Conservation (phyloP, 2,329 filamentous ascomycete genomes). For the Didymella glomerata region DNA sequence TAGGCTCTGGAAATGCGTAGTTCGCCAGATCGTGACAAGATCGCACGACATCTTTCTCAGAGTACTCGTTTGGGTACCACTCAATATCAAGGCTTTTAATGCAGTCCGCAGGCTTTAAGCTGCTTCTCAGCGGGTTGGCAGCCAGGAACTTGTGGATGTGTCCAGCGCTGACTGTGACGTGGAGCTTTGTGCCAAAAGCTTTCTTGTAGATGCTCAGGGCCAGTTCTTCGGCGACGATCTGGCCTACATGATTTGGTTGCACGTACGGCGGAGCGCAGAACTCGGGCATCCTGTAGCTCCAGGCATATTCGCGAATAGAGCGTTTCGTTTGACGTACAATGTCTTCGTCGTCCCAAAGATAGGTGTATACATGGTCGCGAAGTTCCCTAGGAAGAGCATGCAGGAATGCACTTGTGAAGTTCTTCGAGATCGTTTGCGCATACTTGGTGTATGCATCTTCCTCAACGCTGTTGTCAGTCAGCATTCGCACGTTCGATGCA, state of each 20-base stretch:
- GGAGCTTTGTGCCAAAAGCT: constrained; percentile 14
- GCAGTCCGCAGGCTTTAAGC: constrained; percentile 10
- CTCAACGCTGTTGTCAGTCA: background rate
- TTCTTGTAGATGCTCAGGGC: constrained; percentile 15
- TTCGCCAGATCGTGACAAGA: constrained; percentile 7
- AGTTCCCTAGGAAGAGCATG: constrained; percentile 16
- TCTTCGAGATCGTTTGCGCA: constrained; percentile 8
- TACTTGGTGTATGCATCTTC: constrained; percentile 13
- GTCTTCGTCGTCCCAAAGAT: constrained; percentile 18
- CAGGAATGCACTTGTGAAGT: constrained; percentile 10
- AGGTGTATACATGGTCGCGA: constrained; percentile 19
- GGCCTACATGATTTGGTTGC: constrained; percentile 14
- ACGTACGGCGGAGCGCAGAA: constrained; percentile 18
- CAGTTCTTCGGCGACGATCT: constrained; percentile 15
- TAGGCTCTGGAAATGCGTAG: background rate
- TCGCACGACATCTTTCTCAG: constrained; percentile 5
- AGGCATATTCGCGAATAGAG: constrained; percentile 15
- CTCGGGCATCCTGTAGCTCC: constrained; percentile 20
- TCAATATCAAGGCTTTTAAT: constrained; percentile 11
- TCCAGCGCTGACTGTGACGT: constrained; percentile 17
- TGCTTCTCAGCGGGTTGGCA: constrained; percentile 14
- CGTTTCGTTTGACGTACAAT: constrained; percentile 22
- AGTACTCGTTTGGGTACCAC: constrained; percentile 19
- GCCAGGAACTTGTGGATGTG: constrained; percentile 16
- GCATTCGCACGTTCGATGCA: background rate